Conservation (phyloP, 495 filamentous ascomycete species). For the Lasiosphaeria miniovina region DNA sequence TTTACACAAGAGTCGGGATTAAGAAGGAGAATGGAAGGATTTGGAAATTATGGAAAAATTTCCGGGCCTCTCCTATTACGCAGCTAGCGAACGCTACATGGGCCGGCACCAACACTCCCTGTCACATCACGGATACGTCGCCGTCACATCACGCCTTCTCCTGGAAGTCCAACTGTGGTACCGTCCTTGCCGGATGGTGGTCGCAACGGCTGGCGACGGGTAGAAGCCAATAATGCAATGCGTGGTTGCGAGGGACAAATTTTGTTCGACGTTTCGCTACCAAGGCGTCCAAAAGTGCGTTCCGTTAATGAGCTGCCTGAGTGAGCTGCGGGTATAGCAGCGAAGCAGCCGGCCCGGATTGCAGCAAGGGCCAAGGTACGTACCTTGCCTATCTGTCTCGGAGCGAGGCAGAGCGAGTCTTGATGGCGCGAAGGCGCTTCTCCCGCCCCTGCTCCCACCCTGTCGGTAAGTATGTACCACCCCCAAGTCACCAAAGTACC, state of each 20-base stretch:
- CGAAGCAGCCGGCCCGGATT: slow-evolving; percentile 21
- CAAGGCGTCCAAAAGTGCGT: not conserved
- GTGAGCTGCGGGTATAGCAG: not conserved
- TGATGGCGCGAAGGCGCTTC: slow-evolving; percentile 14
- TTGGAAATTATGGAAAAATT: slow-evolving; percentile 17
- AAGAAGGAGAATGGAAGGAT: slow-evolving; percentile 25
- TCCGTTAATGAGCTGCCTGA: not conserved
- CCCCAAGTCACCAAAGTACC: slow-evolving; percentile 7
- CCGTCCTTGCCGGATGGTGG: slow-evolving; percentile 3
- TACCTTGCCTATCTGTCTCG: not conserved
- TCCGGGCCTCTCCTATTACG: slow-evolving; percentile 10
- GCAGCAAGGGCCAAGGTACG: slow-evolving; percentile 1
- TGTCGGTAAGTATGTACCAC: slow-evolving; percentile 22
- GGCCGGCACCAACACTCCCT: slow-evolving; percentile 16
- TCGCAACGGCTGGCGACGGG: not conserved
- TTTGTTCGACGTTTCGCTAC: not conserved
- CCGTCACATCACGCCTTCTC: not conserved
- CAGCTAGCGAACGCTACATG: slow-evolving; percentile 7
- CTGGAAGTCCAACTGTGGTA: not conserved
- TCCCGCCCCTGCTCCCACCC: slow-evolving; percentile 23
- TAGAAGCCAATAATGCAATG: too few relatives aligned
- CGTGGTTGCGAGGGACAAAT: too few relatives aligned
- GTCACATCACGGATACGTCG: slow-evolving; percentile 5
- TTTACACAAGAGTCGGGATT: slow-evolving; percentile 19
- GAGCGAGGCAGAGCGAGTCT: slow-evolving; percentile 8